Evolutionary conservation across 116 monocot genomes (phyloP).

Genomic region (Trichopus zeylanicus): DNA sequence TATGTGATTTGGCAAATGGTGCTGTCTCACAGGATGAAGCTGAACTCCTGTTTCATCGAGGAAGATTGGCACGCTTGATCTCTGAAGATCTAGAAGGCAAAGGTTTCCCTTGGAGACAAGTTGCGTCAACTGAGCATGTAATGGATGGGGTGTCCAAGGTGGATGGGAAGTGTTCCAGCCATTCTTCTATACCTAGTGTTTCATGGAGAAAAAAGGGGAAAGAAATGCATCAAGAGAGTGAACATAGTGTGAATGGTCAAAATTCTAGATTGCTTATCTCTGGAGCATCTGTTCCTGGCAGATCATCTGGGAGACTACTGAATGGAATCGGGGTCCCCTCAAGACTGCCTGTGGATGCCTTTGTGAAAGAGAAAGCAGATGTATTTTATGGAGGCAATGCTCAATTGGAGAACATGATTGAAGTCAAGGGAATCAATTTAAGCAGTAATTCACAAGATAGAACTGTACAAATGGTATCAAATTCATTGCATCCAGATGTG

Average conservation of each 20-base stretch:
- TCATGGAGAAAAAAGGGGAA: neutral
- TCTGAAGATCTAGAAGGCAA: neutral
- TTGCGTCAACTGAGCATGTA: neutral
- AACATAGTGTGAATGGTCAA: neutral
- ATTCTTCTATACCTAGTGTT: conserved; percentile 2
- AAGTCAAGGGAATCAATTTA: conserved; percentile 12
- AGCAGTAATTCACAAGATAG: neutral
- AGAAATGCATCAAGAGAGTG: neutral
- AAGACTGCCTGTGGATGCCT: no score
- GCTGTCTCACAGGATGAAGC: neutral
- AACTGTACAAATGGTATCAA: conserved; percentile 1
- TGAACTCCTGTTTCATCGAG: conserved; percentile 10
- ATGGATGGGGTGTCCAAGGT: neutral
- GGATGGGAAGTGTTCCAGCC: neutral
- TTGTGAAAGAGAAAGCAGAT: neutral
- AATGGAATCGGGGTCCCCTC: neutral
- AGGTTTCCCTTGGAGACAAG: neutral
- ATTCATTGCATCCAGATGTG: neutral
- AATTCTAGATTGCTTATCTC: no score
- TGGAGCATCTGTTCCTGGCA: no score
- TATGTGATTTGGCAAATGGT: neutral
- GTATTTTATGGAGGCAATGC: neutral
- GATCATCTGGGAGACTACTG: neutral
- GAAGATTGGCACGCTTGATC: conserved; percentile 3
- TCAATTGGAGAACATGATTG: neutral